phyloP scores from a whole-genome alignment of 495 filamentous ascomycete species.

The Lasiosphaeria ovina region DNA sequence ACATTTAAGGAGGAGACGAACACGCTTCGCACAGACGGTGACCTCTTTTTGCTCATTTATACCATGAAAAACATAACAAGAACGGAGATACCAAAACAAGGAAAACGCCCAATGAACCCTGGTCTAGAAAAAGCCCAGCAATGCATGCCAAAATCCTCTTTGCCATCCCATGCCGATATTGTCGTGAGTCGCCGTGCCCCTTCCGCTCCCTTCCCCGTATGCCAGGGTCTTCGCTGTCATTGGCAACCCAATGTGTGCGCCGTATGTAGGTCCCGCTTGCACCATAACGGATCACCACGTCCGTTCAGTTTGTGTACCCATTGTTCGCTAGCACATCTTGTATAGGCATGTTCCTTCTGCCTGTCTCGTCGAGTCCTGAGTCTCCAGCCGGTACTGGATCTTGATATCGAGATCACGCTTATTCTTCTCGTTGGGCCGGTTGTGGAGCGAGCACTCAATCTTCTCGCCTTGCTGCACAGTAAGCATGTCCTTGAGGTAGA shows the following conservation, averaged over 20 bases:
- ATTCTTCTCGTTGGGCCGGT: slow-evolving; percentile 91
- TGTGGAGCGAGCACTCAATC: slow-evolving; percentile 68
- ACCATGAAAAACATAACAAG: neutral
- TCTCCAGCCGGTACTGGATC: slow-evolving; percentile 77
- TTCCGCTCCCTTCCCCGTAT: neutral
- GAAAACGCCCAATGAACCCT: slow-evolving; percentile 13
- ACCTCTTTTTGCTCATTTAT: neutral
- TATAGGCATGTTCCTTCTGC: slow-evolving; percentile 74
- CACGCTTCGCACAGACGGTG: slow-evolving; percentile 2
- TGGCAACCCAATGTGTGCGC: too few relatives aligned
- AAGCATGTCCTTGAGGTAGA: slow-evolving; percentile 81
- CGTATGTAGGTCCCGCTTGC: too few relatives aligned
- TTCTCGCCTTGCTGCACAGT: slow-evolving; percentile 77
- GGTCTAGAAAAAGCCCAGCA: slow-evolving; percentile 1
- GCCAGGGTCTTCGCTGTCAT: neutral
- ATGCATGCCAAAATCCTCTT: slow-evolving; percentile 1
- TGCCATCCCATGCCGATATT: neutral
- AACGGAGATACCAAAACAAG: slow-evolving; percentile 3
- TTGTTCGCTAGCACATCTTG: slow-evolving; percentile 71
- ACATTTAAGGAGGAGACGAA: neutral
- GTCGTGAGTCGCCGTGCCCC: neutral
- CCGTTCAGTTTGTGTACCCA: neutral
- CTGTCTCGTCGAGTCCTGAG: slow-evolving; percentile 63
- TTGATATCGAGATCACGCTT: slow-evolving; percentile 90
- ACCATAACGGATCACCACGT: too few relatives aligned